A percentile compares a stretch with the other conserved stretches of the same genome.
Conservation (phyloP, 805 yeast species). For the Debaryomyces tyrocola region DNA sequence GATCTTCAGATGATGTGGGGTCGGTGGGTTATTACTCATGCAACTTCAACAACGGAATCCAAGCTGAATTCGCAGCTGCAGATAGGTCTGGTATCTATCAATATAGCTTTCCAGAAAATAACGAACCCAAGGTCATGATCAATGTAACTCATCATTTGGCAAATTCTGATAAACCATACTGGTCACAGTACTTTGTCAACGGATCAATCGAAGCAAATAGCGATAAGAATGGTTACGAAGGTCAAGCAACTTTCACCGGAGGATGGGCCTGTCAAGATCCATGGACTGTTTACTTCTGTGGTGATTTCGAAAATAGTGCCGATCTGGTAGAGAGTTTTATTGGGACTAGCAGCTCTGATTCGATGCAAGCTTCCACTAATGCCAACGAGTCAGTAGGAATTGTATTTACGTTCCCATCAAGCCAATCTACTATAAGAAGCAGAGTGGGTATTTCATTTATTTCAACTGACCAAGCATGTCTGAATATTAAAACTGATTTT, state of each 20-base stretch:
- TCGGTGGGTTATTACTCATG: constrained; percentile 25
- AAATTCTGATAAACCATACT: constrained; percentile 27
- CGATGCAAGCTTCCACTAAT: constrained; percentile 3
- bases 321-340: constrained; percentile 11
- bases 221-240: constrained; percentile 19
- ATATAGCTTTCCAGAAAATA: constrained; percentile 17
- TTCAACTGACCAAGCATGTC: constrained; percentile 27
- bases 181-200: constrained; percentile 30
- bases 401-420: constrained; percentile 19
- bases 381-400: constrained; percentile 21
- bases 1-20: constrained; percentile 18
- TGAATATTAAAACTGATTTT: constrained; percentile 19
- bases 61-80: constrained; percentile 25
- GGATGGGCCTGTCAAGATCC: constrained; percentile 32
- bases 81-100: constrained; percentile 24
- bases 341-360: background rate
- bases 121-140: constrained; percentile 19
- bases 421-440: constrained; percentile 6
- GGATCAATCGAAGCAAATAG: constrained; percentile 18
- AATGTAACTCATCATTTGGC: constrained; percentile 28
- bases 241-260: constrained; percentile 22
- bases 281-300: constrained; percentile 30
- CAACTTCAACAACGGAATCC: constrained; percentile 17
- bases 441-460: constrained; percentile 30
- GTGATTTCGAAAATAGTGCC: constrained; percentile 22